Percentiles rank a stretch among this genome's conserved stretches.
Evolutionary conservation across 1,139 yeast species (phyloP).

Genomic region (Suhomyces yuchorum): DNA sequence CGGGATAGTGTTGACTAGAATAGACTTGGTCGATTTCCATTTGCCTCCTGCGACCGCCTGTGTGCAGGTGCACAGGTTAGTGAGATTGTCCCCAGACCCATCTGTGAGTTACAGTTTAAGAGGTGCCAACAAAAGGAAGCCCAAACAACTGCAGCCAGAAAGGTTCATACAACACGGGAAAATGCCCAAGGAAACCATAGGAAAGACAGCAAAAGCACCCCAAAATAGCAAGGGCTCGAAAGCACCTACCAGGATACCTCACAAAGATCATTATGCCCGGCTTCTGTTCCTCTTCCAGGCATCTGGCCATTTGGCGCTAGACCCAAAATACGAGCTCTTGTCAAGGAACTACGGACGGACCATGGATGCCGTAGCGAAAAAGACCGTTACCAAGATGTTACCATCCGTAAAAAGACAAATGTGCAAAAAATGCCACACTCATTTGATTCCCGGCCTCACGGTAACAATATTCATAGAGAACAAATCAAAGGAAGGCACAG

Average conservation of each 20-base stretch:
- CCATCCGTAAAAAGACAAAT: conserved; percentile 61
- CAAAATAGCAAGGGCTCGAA: conserved; percentile 12
- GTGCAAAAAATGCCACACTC: conserved; percentile 59
- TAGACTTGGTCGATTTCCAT: conserved; percentile 1
- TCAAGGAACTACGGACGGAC: conserved; percentile 53
- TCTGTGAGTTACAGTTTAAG: not conserved
- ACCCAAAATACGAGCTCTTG: conserved; percentile 31
- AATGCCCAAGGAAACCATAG: not conserved
- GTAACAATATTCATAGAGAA: conserved; percentile 35
- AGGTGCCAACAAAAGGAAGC: too few relatives aligned
- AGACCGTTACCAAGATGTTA: conserved; percentile 61
- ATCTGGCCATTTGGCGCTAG: conserved; percentile 33
- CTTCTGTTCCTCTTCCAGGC: conserved; percentile 60
- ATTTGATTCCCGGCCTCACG: conserved; percentile 51
- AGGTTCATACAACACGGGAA: too few relatives aligned
- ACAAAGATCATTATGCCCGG: conserved; percentile 60
- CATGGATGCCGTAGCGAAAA: conserved; percentile 57
- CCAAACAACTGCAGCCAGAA: too few relatives aligned
- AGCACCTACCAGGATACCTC: conserved; percentile 43
- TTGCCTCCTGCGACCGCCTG: conserved; percentile 7
- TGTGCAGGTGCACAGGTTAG: not conserved
- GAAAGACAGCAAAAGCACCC: conserved; percentile 1
- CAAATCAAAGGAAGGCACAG: conserved; percentile 26
- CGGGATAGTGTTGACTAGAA: not conserved
- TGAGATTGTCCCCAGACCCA: not conserved